These are phyloP conservation scores for Aspergillus asperescens DNA, from an alignment of 495 filamentous ascomycete species.

Conservation along the genomic window DNA sequence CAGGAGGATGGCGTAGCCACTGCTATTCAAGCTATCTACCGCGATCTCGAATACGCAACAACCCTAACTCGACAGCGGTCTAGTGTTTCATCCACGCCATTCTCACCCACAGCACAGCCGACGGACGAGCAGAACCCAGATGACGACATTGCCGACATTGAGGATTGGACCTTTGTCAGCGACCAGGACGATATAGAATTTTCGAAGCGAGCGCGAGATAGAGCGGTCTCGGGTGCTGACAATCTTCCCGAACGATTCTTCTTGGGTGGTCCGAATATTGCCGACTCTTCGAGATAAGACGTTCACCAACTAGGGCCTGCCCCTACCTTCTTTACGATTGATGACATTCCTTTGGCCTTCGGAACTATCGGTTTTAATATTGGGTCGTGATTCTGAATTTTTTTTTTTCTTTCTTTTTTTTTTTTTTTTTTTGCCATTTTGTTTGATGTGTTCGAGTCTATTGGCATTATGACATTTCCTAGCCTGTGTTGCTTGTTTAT, in stretches of 20 bases:
- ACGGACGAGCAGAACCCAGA: conserved; percentile 35
- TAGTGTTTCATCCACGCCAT: conserved; percentile 37
- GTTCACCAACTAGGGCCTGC: neutral
- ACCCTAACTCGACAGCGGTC: conserved; percentile 66
- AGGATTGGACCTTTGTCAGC: conserved; percentile 71
- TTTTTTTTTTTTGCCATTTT: conserved; percentile 1
- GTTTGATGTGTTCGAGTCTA: neutral
- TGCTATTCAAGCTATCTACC: conserved; percentile 89
- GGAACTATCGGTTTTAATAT: neutral
- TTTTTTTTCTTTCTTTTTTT: neutral
- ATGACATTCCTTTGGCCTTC: neutral
- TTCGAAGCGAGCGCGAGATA: conserved; percentile 35
- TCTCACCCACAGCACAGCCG: conserved; percentile 33
- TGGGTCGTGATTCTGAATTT: neutral
- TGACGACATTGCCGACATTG: conserved; percentile 45
- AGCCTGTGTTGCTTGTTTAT: neutral
- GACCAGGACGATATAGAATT: conserved; percentile 59
- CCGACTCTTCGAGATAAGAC: neutral
- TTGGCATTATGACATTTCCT: neutral
- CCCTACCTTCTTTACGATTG: neutral
- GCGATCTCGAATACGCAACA: conserved; percentile 93
- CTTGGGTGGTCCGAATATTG: neutral
- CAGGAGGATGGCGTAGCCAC: conserved; percentile 85
- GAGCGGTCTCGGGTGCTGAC: conserved; percentile 27
- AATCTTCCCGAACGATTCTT: neutral